A percentile compares a stretch with the other conserved stretches of the same genome.
Conservation (phyloP, 768 basidiomycete genomes). For the Nevesoporus exiguus region DNA sequence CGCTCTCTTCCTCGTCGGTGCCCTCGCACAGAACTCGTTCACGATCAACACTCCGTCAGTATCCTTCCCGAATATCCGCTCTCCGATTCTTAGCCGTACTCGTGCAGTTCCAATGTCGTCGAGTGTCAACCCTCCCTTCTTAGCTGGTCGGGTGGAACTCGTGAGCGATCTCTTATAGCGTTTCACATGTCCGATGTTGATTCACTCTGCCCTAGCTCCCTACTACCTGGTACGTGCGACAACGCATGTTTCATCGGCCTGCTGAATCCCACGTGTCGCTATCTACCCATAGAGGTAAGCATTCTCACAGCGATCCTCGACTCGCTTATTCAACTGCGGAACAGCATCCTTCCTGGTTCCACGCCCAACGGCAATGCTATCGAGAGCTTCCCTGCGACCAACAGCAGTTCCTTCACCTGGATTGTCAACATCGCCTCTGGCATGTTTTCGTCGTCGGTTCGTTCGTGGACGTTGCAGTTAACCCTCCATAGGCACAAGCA, state of each 20-base stretch:
- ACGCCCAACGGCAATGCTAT: constrained; percentile 44
- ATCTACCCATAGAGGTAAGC: constrained; percentile 37
- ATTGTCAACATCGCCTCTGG: constrained; percentile 45
- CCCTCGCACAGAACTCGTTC: constrained; percentile 46
- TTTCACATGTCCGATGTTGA: not conserved
- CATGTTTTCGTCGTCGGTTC: constrained; percentile 12
- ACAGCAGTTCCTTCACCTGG: constrained; percentile 51
- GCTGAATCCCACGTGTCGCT: not conserved
- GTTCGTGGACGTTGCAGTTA: not conserved
- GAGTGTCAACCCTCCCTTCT: constrained; percentile 49
- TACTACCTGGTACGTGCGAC: constrained; percentile 57
- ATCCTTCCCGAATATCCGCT: not conserved
- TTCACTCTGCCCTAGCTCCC: constrained; percentile 40
- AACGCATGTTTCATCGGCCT: not conserved
- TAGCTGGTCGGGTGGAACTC: not conserved
- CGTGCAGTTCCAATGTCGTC: constrained; percentile 42
- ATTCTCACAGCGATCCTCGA: not conserved
- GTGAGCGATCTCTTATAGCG: not conserved
- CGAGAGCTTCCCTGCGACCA: constrained; percentile 41
- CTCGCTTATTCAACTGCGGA: not conserved
- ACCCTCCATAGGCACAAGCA: constrained; percentile 37
- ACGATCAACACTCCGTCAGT: constrained; percentile 73
- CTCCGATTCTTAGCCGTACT: constrained; percentile 1
- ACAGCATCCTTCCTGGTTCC: constrained; percentile 54
- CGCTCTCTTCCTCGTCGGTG: constrained; percentile 41